A percentile compares a stretch with the other conserved stretches of the same genome.
These are phyloP conservation scores for Magnusiomyces magnusii DNA, from an alignment of 1,139 yeast genomes.

Conservation along the genomic window DNA sequence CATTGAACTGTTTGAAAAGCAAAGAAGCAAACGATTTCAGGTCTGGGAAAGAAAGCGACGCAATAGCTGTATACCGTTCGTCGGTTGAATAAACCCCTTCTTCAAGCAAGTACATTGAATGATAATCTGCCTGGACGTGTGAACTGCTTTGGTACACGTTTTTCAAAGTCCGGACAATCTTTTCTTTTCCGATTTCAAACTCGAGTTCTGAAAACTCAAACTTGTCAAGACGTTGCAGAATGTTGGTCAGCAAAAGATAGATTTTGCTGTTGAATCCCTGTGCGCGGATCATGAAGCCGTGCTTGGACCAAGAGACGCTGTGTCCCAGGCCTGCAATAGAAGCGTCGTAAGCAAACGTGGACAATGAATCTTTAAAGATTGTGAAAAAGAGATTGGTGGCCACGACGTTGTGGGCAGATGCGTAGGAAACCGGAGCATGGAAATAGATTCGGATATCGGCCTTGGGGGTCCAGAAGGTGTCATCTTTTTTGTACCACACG, in stretches of 20 bases:
- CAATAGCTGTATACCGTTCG: constrained; percentile 53
- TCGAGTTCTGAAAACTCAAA: constrained; percentile 49
- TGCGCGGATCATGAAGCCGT: constrained; percentile 61
- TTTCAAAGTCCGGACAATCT: constrained; percentile 50
- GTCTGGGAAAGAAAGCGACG: constrained; percentile 44
- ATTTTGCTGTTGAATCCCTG: constrained; percentile 83
- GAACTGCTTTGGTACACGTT: constrained; percentile 72
- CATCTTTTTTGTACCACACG: constrained; percentile 90
- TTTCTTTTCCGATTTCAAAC: constrained; percentile 60
- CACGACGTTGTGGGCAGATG: constrained; percentile 50
- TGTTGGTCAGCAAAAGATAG: constrained; percentile 50
- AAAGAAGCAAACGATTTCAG: constrained; percentile 42
- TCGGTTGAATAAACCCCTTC: constrained; percentile 61
- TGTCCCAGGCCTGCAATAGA: constrained; percentile 69
- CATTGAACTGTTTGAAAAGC: constrained; percentile 43
- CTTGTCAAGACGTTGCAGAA: constrained; percentile 45
- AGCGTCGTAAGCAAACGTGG: constrained; percentile 77
- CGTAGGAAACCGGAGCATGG: constrained; percentile 53
- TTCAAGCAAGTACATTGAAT: constrained; percentile 54
- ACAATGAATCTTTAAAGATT: constrained; percentile 64
- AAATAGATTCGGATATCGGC: constrained; percentile 61
- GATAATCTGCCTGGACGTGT: constrained; percentile 56
- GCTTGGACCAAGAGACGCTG: constrained; percentile 53
- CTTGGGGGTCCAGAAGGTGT: constrained; percentile 82
- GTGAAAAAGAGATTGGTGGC: constrained; percentile 58